Evolutionary conservation across 768 basidiomycete species (phyloP), one percentile per base, ranked within the genome.

Genomic region (Macrolepiota dolichaula): DNA sequence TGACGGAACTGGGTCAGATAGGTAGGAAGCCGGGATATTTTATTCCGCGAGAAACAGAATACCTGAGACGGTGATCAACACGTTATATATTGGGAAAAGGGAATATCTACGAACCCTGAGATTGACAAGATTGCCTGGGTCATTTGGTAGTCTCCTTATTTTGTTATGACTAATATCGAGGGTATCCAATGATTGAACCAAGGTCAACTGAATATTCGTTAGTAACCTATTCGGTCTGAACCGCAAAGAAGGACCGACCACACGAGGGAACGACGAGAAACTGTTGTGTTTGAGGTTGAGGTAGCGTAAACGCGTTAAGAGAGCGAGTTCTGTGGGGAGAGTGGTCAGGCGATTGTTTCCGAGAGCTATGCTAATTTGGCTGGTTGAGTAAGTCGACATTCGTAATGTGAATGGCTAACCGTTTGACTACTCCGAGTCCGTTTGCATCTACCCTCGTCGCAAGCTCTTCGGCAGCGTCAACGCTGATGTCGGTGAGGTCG

Each of bases 101-200:
- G 27, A 27, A 9, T 32, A 44, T 11, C 12, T 32, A 70, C 81
- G 24, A 71, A 92, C 93, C 64, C 86, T 83, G 63, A 99, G 85
- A 61, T 88, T 83, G 53, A 82, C 73, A 42, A 99, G 81, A 5
- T 86, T 82, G 5, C 95, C 95, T 17, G 95, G 91, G 62, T 87
- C 81, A 3, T 83, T 74, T 11, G 97, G 97, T 22, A 98, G 77
- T 52, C 80, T 77, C 70, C 83, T 87, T 66, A 99, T 85, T 74
- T 88, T 92, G 76, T 99, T 99, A 65, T 92, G 87, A 65, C 93
- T 95, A 46, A 99, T 82, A 72, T 99, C 97, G 64, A 99, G 77
- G 61, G 95, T 96, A 74, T 99, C 96, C 57, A 99, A 80, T 5
- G 89, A 88, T 2, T 89, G 85, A 77, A 98, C 86, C 17, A 85